Conservation (phyloP, 352 stramenopile species). For the Halophytophthora batemanensis region DNA sequence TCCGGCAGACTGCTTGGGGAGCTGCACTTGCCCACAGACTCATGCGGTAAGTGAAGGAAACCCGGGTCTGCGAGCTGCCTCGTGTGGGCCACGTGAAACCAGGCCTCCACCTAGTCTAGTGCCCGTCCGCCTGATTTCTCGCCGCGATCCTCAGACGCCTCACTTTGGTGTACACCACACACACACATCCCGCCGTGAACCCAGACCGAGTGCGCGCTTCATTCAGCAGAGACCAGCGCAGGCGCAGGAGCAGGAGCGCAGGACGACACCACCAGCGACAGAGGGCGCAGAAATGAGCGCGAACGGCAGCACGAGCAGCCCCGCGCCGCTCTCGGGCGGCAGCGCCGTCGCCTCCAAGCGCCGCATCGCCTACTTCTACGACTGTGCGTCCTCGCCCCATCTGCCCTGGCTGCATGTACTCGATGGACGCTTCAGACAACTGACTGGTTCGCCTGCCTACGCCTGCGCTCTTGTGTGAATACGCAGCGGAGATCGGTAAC, state of each 20-base stretch:
- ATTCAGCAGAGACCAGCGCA: too few species aligned
- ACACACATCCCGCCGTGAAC: constrained; percentile 7
- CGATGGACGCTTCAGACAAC: not conserved
- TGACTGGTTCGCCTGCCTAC: not conserved
- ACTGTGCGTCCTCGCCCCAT: constrained; percentile 41
- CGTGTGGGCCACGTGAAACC: too few species aligned
- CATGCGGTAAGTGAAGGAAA: too few species aligned
- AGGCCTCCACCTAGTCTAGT: too few species aligned
- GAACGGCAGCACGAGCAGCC: constrained; percentile 29
- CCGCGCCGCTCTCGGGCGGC: constrained; percentile 26
- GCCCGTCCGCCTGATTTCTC: too few species aligned
- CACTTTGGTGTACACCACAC: constrained; percentile 10
- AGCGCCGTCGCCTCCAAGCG: constrained; percentile 50
- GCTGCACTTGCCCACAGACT: too few species aligned
- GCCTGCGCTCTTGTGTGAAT: constrained; percentile 3
- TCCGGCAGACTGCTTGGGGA: too few species aligned
- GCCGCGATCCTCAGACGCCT: not conserved
- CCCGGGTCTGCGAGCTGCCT: too few species aligned
- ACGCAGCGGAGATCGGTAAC: constrained; percentile 96
- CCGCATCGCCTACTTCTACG: constrained; percentile 89
- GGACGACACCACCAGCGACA: constrained; percentile 9
- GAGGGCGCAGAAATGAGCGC: constrained; percentile 1
- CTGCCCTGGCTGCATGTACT: too few species aligned
- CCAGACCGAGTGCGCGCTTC: too few species aligned
- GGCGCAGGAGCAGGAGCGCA: constrained; percentile 8